Conservation (phyloP, 768 basidiomycete species). For the Serendipita sp. region DNA sequence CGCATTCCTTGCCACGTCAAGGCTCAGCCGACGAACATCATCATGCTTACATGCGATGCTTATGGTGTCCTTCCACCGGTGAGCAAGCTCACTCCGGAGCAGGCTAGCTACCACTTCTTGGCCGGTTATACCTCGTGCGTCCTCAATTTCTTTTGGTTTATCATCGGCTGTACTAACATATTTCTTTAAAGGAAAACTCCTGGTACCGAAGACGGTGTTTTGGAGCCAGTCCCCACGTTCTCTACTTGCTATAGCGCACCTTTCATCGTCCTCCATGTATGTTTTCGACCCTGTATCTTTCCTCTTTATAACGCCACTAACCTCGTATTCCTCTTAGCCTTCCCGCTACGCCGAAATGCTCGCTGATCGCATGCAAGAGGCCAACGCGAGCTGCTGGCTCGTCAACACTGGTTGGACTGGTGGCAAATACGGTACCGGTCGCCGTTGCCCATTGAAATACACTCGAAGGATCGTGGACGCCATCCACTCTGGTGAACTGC, state of each 20-base stretch:
- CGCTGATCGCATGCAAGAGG: constrained; percentile 78
- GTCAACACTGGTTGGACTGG: constrained; percentile 98
- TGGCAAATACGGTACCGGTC: constrained; percentile 83
- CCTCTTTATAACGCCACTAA: constrained; percentile 45
- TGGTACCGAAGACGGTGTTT: constrained; percentile 92
- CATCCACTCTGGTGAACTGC: constrained; percentile 86
- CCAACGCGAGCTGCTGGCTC: constrained; percentile 89
- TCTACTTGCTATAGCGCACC: no score
- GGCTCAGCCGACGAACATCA: constrained; percentile 82
- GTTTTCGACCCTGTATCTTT: constrained; percentile 97
- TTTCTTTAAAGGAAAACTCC: constrained; percentile 61
- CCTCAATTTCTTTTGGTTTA: background rate
- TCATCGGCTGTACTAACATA: constrained; percentile 10
- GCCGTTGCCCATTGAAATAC: constrained; percentile 94
- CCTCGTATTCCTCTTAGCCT: constrained; percentile 27
- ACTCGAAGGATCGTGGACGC: constrained; percentile 95
- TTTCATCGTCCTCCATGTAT: constrained; percentile 48
- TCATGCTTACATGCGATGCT: constrained; percentile 96
- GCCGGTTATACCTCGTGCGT: constrained; percentile 91
- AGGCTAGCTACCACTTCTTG: constrained; percentile 95
- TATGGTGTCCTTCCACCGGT: constrained; percentile 89
- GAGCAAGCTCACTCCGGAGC: constrained; percentile 73
- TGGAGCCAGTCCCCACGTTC: constrained; percentile 31
- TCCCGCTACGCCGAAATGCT: constrained; percentile 95
- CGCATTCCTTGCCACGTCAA: constrained; percentile 68